phyloP scores from a whole-genome alignment of 768 basidiomycete species.

The Trametes elegans region DNA sequence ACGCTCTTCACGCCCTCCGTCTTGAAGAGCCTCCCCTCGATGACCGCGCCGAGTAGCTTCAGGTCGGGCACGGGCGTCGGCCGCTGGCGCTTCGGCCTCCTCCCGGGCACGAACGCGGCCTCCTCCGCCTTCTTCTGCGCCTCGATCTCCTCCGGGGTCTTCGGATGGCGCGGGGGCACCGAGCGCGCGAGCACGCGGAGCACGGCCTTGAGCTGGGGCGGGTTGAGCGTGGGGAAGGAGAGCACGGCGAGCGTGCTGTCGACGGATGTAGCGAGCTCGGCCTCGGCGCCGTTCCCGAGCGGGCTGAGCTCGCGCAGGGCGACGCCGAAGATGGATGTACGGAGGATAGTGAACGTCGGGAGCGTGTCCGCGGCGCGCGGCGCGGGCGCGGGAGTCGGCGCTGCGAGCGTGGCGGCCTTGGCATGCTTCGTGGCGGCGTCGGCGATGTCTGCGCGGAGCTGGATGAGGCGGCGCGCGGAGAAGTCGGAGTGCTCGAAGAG shows the following conservation, averaged over 20 bases:
- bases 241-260: constrained; percentile 66
- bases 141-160: constrained; percentile 50
- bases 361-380: constrained; percentile 20
- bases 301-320: constrained; percentile 61
- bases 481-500: constrained; percentile 81
- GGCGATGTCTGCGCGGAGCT: constrained; percentile 67
- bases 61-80: constrained; percentile 62
- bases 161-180: constrained; percentile 57
- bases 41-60: constrained; percentile 70
- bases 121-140: constrained; percentile 46
- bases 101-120: constrained; percentile 67
- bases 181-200: constrained; percentile 65
- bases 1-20: constrained; percentile 58
- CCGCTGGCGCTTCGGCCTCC: constrained; percentile 59
- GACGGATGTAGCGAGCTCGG: constrained; percentile 53
- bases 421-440: constrained; percentile 43
- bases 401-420: constrained; percentile 34
- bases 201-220: constrained; percentile 66
- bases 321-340: constrained; percentile 78
- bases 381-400: constrained; percentile 37
- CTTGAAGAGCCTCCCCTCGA: constrained; percentile 73
- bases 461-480: constrained; percentile 60
- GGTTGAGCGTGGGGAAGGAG: constrained; percentile 62
- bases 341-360: constrained; percentile 67
- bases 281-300: constrained; percentile 46